Percentiles rank a stretch among this genome's conserved stretches.
phyloP scores from a whole-genome alignment of 176 grass and related monocot species.

The Musa itinerans region DNA sequence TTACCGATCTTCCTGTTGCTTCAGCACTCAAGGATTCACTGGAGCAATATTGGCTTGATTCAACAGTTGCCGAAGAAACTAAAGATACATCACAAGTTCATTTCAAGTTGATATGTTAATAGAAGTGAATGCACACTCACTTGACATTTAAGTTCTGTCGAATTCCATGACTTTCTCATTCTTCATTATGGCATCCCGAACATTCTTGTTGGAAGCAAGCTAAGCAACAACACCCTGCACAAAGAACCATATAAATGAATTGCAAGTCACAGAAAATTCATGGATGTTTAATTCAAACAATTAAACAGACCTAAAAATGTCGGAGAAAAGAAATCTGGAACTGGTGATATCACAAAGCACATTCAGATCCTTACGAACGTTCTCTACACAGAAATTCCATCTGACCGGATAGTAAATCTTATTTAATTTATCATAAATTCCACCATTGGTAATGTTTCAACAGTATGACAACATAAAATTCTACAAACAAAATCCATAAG shows the following conservation, averaged over 20 bases:
- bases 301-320: too few species aligned
- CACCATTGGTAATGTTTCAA: too few species aligned
- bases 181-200: conserved; percentile 79
- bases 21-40: conserved; percentile 9
- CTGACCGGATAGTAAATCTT: too few species aligned
- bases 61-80: conserved; percentile 16
- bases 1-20: conserved; percentile 23
- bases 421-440: too few species aligned
- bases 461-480: too few species aligned
- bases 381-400: too few species aligned
- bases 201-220: conserved; percentile 56
- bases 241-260: conserved; percentile 14
- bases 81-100: conserved; percentile 24
- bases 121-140: conserved; percentile 26
- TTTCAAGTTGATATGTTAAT: not conserved
- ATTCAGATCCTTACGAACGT: too few species aligned
- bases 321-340: too few species aligned
- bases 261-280: too few species aligned
- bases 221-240: conserved; percentile 65
- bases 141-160: conserved; percentile 40
- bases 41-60: not conserved
- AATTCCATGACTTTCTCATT: conserved; percentile 83
- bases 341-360: too few species aligned
- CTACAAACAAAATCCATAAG: too few species aligned
- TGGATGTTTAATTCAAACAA: too few species aligned